These are phyloP conservation scores for Artemisia annua DNA, from an alignment of 129 eudicot genomes.

Conservation along the genomic window DNA sequence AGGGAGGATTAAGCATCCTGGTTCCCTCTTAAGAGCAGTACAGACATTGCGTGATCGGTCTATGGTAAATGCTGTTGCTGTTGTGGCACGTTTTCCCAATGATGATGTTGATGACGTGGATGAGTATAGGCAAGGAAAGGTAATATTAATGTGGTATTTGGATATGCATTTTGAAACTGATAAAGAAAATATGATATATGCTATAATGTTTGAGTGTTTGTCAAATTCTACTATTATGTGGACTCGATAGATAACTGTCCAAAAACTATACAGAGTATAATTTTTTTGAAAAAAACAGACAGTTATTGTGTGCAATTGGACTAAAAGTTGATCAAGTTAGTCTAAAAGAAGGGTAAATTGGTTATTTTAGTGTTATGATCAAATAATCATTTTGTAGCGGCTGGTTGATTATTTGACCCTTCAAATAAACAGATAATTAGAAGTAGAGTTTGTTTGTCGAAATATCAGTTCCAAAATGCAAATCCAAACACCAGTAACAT, in stretches of 20 bases:
- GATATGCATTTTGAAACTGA: background rate
- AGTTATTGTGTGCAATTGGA: no score
- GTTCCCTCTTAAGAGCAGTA: conserved; percentile 84
- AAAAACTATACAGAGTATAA: no score
- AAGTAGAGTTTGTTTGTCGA: background rate
- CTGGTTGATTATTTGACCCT: background rate
- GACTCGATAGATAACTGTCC: background rate
- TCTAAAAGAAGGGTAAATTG: no score
- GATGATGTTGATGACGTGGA: conserved; percentile 75
- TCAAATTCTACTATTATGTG: no score
- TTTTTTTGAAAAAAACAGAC: no score
- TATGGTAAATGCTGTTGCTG: conserved; percentile 83
- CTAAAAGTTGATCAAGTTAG: no score
- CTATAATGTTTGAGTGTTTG: no score
- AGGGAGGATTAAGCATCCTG: conserved; percentile 85
- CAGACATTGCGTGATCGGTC: conserved; percentile 45
- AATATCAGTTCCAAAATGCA: background rate
- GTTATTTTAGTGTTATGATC: no score
- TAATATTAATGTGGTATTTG: conserved; percentile 21
- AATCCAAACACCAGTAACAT: background rate
- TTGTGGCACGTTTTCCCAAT: conserved; percentile 95
- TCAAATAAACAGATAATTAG: background rate
- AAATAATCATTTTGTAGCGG: conserved; percentile 1
- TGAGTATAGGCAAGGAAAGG: conserved; percentile 88
- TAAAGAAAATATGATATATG: no score